Evolutionary conservation across 495 filamentous ascomycete genomes (phyloP), one percentile per base, ranked within the genome.

Genomic region (Trichoderma gamsii): DNA sequence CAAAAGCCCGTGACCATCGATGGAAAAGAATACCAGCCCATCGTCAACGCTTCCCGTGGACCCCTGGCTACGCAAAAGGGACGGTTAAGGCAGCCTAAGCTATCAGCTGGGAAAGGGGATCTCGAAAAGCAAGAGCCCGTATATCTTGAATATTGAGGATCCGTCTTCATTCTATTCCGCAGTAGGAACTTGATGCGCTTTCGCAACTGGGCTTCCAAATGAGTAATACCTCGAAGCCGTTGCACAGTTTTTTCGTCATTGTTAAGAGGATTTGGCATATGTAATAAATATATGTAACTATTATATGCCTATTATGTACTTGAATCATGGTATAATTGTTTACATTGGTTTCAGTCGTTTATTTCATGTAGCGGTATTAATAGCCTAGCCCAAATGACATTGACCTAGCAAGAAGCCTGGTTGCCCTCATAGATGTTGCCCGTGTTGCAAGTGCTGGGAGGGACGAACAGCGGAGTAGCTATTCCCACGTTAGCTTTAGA

Each of bases 401-500:
- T 49, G 12, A n/a, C 12, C 44, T 49, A 49, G 13, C 44, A 49
- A 16, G 13, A n/a, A 49, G 44, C 44, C 44, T 49, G 44, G 44
- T 49, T 49, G n/a, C n/a, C n/a, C 15, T 67, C n/a, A 44, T 63
- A 73, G 46, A 69, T 43, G 29, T 70, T 51, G 13, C 64, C 67
- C 4, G 71, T 71, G 25, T 70, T 66, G 64, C 71, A 73, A 49
- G 44, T 49, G 2, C 49, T 68, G n/a, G 69, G 67, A 4, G 64
- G 63, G 35, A 32, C 66, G 38, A 27, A 73, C 6, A 73, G 68
- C 7, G 71, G 64, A 27, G 69, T 71, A 15, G 67, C 71, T 73
- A 41, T 16, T 49, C 13, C 13, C n/a, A n/a, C n/a, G 13, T 49
- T 49, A 49, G n/a, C 15, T 49, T 16, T 0, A 49, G 18, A 1